Evolutionary conservation across 108 stramenopile species (phyloP), one percentile per base, ranked within the genome.

Genomic region (Skeletonema costatum): DNA sequence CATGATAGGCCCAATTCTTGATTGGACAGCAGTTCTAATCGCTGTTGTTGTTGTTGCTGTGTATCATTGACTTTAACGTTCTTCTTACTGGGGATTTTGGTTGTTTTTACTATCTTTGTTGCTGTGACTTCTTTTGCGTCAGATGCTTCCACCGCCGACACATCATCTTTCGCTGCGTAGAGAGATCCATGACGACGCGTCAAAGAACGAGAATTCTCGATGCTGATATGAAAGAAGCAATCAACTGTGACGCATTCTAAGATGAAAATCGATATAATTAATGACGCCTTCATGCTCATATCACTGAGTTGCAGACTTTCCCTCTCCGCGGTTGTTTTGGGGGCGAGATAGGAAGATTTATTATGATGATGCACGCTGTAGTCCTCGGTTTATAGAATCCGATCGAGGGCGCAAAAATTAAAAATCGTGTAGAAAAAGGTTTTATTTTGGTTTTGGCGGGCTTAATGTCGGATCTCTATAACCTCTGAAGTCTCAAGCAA

Each of bases 1-100:
- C 69, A 74, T 16, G 38, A 32, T 7, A 66, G 69, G 16, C 56
- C 33, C 19, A 74, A 71, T 25, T 60, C 16, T 13, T 74, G 30
- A 4, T 66, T 21, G 48, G 80, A 56, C 0, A 70, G 63, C 7
- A 81, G 44, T 46, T 0, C 3, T 2, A 19, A 17, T 56, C 25
- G 53, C 5, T 56, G 48, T 50, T 2, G 44, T 46, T 46, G 44
- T 1, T 46, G 44, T 16, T 51, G n/a, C 17, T 51, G 53, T 6
- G 53, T 56, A 8, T 56, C 25, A 29, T 56, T 25, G 53, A 56
- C 7, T 29, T 21, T 2, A 0, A 8, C 7, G 7, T 6, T 56
- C 21, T 56, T 56, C 8, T 56, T 56, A 25, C 53, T 56, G 10
- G 53, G 53, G 10, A 56, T 25, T 56, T 56, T 56, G 6, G 53